phyloP scores from a whole-genome alignment of 129 eudicot species.

The Arctium lappa region DNA sequence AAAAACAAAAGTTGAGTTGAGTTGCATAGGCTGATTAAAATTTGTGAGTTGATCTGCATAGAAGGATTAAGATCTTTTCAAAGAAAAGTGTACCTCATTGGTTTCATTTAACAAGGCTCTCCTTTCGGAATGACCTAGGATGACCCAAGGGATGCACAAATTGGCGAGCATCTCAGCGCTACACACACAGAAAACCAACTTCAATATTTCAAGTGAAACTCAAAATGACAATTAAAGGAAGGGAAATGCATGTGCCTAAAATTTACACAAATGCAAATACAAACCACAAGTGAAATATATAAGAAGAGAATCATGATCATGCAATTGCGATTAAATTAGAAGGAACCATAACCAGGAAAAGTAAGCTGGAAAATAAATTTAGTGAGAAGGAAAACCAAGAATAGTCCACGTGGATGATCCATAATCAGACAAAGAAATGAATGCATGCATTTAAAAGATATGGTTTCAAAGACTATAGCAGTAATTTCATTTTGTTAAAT shows the following conservation, averaged over 20 bases:
- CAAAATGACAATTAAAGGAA: background rate
- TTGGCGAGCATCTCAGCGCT: slow-evolving; percentile 98
- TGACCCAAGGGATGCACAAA: slow-evolving; percentile 88
- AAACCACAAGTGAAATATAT: background rate
- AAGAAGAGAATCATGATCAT: background rate
- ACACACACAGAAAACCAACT: slow-evolving; percentile 15
- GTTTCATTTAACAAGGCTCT: slow-evolving; percentile 71
- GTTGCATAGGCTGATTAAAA: background rate
- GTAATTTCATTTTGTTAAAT: background rate
- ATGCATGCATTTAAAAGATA: background rate
- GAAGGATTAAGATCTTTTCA: background rate
- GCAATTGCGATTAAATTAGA: background rate
- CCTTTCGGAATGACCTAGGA: slow-evolving; percentile 96
- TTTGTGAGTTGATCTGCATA: background rate
- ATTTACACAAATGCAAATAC: background rate
- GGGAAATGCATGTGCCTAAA: background rate
- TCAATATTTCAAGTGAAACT: slow-evolving; percentile 8
- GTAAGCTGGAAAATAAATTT: background rate
- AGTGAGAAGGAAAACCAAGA: background rate
- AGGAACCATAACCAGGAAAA: background rate
- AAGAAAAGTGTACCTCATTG: slow-evolving; percentile 58
- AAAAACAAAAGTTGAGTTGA: background rate
- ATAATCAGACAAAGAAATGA: background rate
- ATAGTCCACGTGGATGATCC: background rate
- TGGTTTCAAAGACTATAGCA: background rate